phyloP scores from a whole-genome alignment of 306 rosid genomes.

The Citrullus mucosospermus region DNA sequence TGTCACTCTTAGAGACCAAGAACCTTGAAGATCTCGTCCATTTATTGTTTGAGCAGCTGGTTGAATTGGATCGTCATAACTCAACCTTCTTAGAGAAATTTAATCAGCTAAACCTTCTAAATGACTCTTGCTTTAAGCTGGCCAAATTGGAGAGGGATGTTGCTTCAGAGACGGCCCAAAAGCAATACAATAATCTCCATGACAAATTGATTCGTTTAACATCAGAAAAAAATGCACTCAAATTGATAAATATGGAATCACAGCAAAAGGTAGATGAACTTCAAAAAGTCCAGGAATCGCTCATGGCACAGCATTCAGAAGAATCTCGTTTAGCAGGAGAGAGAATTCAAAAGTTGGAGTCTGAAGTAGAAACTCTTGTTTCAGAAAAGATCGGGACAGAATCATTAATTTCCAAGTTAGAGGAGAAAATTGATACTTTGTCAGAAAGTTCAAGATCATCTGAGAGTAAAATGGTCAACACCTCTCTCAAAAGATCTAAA shows the following conservation, averaged over 20 bases:
- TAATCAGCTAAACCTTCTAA: slow-evolving; percentile 47
- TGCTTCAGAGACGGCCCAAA: slow-evolving; percentile 41
- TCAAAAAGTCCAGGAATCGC: slow-evolving; percentile 47
- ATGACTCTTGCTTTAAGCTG: slow-evolving; percentile 52
- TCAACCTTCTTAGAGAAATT: slow-evolving; percentile 46
- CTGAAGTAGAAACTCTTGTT: slow-evolving; percentile 49
- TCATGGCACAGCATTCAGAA: slow-evolving; percentile 34
- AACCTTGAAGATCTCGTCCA: slow-evolving; percentile 43
- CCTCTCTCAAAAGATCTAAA: slow-evolving; percentile 12
- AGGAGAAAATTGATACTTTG: slow-evolving; percentile 36
- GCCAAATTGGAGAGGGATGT: slow-evolving; percentile 50
- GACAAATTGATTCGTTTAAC: slow-evolving; percentile 28
- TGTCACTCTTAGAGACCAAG: slow-evolving; percentile 45
- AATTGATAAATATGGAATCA: slow-evolving; percentile 35
- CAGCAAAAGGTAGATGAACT: slow-evolving; percentile 39
- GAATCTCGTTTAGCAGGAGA: slow-evolving; percentile 36
- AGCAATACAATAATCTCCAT: slow-evolving; percentile 41
- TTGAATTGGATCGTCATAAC: slow-evolving; percentile 52
- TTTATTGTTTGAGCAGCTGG: slow-evolving; percentile 34
- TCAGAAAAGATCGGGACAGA: slow-evolving; percentile 59
- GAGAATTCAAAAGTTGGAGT: slow-evolving; percentile 53
- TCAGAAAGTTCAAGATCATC: slow-evolving; percentile 50
- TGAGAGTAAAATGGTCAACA: slow-evolving; percentile 56
- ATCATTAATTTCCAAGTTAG: slow-evolving; percentile 44
- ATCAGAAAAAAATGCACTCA: slow-evolving; percentile 43